These are phyloP conservation scores for Microsporum ferrugineum DNA, from an alignment of 2,329 filamentous ascomycete genomes.

Conservation along the genomic window DNA sequence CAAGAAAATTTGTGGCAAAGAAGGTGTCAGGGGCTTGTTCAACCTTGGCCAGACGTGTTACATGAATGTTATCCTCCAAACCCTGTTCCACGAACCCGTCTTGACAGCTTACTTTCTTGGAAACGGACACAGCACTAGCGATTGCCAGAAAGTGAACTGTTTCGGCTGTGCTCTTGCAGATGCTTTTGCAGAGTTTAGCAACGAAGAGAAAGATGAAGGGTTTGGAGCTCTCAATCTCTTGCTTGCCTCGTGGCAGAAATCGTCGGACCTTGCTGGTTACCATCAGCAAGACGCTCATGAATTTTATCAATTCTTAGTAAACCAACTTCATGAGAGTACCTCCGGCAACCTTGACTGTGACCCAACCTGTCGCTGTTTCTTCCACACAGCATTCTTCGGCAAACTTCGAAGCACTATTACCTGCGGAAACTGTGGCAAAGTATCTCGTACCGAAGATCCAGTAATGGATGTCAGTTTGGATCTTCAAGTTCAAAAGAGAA, in stretches of 20 bases:
- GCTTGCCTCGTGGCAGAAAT: constrained; percentile 67
- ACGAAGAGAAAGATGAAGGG: constrained; percentile 60
- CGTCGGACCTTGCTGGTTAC: constrained; percentile 62
- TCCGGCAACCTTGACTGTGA: constrained; percentile 57
- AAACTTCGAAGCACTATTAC: constrained; percentile 84
- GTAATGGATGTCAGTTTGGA: constrained; percentile 86
- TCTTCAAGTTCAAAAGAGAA: constrained; percentile 64
- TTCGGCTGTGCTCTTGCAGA: constrained; percentile 52
- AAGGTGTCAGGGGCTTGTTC: constrained; percentile 81
- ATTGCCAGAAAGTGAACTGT: constrained; percentile 52
- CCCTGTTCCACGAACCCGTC: constrained; percentile 84
- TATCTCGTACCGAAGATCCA: constrained; percentile 72
- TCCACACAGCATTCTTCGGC: constrained; percentile 90
- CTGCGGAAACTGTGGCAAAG: constrained; percentile 74
- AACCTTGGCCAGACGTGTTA: constrained; percentile 99
- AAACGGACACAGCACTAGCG: constrained; percentile 70
- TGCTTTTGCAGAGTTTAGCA: constrained; percentile 53
- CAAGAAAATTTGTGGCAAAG: constrained; percentile 70
- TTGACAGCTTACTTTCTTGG: constrained; percentile 85
- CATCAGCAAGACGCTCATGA: constrained; percentile 96
- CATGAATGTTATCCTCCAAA: constrained; percentile 91
- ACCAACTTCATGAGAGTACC: constrained; percentile 69
- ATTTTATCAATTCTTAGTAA: constrained; percentile 90
- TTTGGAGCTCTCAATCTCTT: constrained; percentile 86
- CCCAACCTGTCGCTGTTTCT: constrained; percentile 65